phyloP scores from a whole-genome alignment of 2,329 filamentous ascomycete species.

The Penicillium corylophilum region DNA sequence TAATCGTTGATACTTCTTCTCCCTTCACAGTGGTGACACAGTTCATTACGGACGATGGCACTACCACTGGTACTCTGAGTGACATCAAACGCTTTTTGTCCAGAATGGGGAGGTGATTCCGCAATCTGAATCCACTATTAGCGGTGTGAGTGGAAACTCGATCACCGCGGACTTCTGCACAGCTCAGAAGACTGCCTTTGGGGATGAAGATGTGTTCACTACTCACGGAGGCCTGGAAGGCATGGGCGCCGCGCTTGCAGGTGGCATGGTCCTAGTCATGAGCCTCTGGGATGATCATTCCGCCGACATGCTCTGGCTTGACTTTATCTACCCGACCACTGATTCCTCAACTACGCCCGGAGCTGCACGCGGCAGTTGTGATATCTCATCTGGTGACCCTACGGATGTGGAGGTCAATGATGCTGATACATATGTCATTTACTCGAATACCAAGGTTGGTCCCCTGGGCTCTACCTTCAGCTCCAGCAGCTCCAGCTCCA shows the following conservation, averaged over 20 bases:
- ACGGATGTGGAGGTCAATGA: slow-evolving; percentile 48
- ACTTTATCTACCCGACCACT: slow-evolving; percentile 61
- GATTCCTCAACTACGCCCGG: slow-evolving; percentile 47
- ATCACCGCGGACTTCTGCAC: slow-evolving; percentile 61
- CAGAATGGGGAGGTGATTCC: slow-evolving; percentile 61
- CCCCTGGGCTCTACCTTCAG: slow-evolving; percentile 55
- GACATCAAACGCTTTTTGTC: slow-evolving; percentile 65
- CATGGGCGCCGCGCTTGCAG: slow-evolving; percentile 56
- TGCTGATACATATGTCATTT: slow-evolving; percentile 54
- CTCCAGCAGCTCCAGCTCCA: slow-evolving; percentile 3
- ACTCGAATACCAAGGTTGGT: slow-evolving; percentile 61
- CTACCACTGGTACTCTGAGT: slow-evolving; percentile 53
- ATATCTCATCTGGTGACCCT: slow-evolving; percentile 54
- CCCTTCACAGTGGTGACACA: slow-evolving; percentile 67
- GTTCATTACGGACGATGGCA: slow-evolving; percentile 56
- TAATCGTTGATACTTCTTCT: slow-evolving; percentile 59
- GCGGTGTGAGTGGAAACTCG: slow-evolving; percentile 51
- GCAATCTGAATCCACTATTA: slow-evolving; percentile 51
- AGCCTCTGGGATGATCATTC: slow-evolving; percentile 63
- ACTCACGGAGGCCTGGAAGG: slow-evolving; percentile 55
- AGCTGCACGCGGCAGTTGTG: slow-evolving; percentile 55
- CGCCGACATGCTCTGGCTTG: slow-evolving; percentile 72
- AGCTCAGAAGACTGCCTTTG: slow-evolving; percentile 56
- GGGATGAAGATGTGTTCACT: slow-evolving; percentile 54
- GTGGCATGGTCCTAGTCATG: slow-evolving; percentile 66